These are phyloP conservation scores for Malus sieversii DNA, from an alignment of 306 rosid species.

Conservation along the genomic window DNA sequence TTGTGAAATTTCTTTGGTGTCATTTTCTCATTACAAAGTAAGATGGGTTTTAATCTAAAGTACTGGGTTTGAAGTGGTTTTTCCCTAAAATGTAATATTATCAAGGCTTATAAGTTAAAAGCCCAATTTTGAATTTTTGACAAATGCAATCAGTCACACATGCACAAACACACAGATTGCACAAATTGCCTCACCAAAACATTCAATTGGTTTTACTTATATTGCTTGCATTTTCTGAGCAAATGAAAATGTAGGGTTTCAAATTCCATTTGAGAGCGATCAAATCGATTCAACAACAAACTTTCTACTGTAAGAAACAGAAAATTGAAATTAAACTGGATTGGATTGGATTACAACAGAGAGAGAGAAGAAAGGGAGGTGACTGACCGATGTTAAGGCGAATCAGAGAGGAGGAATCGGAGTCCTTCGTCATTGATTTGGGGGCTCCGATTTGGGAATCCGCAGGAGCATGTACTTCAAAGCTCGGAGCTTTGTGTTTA, in stretches of 20 bases:
- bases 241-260: background rate
- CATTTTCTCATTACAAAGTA: too few relatives aligned
- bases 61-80: too few relatives aligned
- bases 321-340: background rate
- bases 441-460: background rate
- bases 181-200: background rate
- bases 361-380: background rate
- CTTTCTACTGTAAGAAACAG: background rate
- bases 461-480: background rate
- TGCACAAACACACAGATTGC: background rate
- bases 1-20: too few relatives aligned
- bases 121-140: background rate
- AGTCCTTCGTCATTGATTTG: constrained; percentile 18
- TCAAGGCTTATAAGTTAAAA: too few relatives aligned
- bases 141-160: background rate
- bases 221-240: background rate
- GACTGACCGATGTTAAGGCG: constrained; percentile 66
- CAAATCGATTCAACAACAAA: background rate
- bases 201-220: background rate
- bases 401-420: constrained; percentile 44
- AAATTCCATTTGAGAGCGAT: background rate
- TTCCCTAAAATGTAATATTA: too few relatives aligned
- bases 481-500: background rate
- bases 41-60: too few relatives aligned
- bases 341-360: background rate